Base-by-base conservation (phyloP, 768 basidiomycete genomes). In the Chalciporus piperatus region DNA sequence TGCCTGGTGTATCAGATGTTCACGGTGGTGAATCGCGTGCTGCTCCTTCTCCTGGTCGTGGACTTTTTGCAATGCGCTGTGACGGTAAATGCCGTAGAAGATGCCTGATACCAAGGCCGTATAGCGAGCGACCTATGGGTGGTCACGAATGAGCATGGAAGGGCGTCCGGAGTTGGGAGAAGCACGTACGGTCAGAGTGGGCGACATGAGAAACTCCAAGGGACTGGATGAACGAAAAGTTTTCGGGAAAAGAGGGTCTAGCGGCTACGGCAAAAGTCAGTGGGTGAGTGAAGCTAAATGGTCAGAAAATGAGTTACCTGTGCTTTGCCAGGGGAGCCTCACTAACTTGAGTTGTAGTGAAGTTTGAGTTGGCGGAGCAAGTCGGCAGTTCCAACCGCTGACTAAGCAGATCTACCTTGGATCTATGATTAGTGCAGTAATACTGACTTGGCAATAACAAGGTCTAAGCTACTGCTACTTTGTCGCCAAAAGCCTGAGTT, bases 51-150 rank as follows among this genome's bases (percentile, higher is more conserved):
- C 81, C 54, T 82, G 74, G 71, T 96, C 84, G 68, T 91, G 83
- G 48, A 81, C 75, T 56, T 82, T 79, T 75, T 96, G 93, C 59
- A 99, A 74, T 64, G 94, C 88, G 64, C 89, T 84, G 65, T 89
- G 88, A 77, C 98, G 95, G 65, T 84, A 83, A 70, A 95, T 85
- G 67, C 96, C 96, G 70, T 98, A 98, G 67, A 84, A 72, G 59
- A 96, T 80, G 66, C 96, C 96, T 39, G 84, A 78, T 58, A 87
- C 72, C 60, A 99, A 83, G 45, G 95, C 93, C 17, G 92, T 86
- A 72, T 96, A 98, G 65, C 96, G 90, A 64, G 88, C 87, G 70
- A 96, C 96, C 96, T 95, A 69, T 14, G 38, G 19, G 19, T 42
- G 16, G 39, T 51, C 41, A 30, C 33, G 45, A 47, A 39, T 43